phyloP scores from a whole-genome alignment of 148 eudicot genomes.

The Rhododendron henanense region DNA sequence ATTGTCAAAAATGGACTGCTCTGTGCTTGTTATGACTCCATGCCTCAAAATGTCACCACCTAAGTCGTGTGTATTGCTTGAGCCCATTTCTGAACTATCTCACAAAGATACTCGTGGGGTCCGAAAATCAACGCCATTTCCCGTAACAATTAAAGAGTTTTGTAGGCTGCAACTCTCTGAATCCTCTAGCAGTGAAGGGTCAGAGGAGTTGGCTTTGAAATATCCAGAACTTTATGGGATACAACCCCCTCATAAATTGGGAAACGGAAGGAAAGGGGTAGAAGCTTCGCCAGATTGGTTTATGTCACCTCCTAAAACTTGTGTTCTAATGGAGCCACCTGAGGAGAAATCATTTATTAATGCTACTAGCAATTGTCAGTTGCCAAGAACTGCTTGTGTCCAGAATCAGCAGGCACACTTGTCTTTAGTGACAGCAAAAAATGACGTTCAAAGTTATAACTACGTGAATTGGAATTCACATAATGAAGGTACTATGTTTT shows the following conservation, averaged over 20 bases:
- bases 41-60: constrained; percentile 64
- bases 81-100: constrained; percentile 41
- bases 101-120: constrained; percentile 25
- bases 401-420: constrained; percentile 25
- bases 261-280: constrained; percentile 27
- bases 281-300: constrained; percentile 80
- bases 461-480: neutral
- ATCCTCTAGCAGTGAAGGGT: constrained; percentile 32
- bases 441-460: neutral
- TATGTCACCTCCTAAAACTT: constrained; percentile 87
- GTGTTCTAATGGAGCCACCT: constrained; percentile 72
- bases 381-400: constrained; percentile 24
- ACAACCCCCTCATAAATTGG: constrained; percentile 29
- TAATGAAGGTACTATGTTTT: constrained; percentile 18
- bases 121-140: constrained; percentile 66
- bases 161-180: constrained; percentile 46
- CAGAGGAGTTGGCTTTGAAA: constrained; percentile 39
- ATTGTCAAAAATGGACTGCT: constrained; percentile 19
- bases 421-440: constrained; percentile 5
- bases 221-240: constrained; percentile 64
- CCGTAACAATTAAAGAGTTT: constrained; percentile 29
- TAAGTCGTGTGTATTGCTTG: constrained; percentile 55
- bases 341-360: constrained; percentile 37
- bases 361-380: constrained; percentile 18
- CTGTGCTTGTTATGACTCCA: constrained; percentile 53